A percentile compares a stretch with the other conserved stretches of the same genome.
phyloP scores from a whole-genome alignment of 2,329 filamentous ascomycete genomes.

The Hymenoscyphus albidus region DNA sequence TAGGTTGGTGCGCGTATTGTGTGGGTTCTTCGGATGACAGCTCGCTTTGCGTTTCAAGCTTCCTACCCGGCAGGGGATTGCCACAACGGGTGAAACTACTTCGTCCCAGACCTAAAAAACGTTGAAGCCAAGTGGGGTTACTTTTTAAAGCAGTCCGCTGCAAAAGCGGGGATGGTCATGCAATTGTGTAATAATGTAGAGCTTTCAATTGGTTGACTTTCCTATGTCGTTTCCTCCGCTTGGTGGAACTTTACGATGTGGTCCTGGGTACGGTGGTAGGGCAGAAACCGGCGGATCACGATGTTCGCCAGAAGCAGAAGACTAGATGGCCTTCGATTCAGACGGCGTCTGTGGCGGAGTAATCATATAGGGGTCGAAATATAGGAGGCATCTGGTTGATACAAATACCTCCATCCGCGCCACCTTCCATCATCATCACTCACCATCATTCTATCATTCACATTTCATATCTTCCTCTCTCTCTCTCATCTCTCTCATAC shows the following conservation, averaged over 20 bases:
- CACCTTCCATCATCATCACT: constrained; percentile 1
- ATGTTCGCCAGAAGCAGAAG: neutral
- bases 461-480: no score
- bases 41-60: neutral
- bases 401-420: neutral
- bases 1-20: neutral
- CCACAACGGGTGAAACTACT: no score
- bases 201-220: neutral
- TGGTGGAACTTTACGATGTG: no score
- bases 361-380: neutral
- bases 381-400: neutral
- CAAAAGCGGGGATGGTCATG: neutral
- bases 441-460: neutral
- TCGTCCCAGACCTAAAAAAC: neutral
- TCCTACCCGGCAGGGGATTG: no score
- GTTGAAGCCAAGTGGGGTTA: neutral
- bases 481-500: no score
- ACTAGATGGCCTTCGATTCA: neutral
- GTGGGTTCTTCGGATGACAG: neutral
- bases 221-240: no score
- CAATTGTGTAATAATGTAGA: neutral
- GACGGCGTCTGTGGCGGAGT: neutral
- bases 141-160: neutral
- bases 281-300: neutral
- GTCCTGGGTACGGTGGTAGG: no score